Conservation (phyloP, 1,284 basidiomycete species). For the Pterulicium gracile region DNA sequence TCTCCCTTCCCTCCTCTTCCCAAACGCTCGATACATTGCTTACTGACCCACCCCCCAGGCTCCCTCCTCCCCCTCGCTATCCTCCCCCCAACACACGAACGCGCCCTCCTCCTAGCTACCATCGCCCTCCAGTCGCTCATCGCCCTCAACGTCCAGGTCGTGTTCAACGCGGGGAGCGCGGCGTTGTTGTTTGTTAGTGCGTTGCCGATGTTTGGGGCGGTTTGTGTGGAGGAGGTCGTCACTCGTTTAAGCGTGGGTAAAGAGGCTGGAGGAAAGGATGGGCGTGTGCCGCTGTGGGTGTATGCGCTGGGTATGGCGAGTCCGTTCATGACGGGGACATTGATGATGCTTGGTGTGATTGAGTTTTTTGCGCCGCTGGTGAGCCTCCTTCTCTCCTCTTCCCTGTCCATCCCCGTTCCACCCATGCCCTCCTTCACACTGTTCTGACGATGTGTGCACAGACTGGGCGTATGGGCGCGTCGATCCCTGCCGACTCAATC, state of each 20-base stretch:
- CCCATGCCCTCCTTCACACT: conserved; percentile 2
- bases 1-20: conserved; percentile 5
- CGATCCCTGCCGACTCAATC: conserved; percentile 82
- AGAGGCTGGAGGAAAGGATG: conserved; percentile 13
- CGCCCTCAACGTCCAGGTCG: conserved; percentile 44
- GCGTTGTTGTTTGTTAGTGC: conserved; percentile 54
- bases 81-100: conserved; percentile 43
- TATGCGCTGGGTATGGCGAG: conserved; percentile 59
- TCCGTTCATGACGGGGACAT: conserved; percentile 58
- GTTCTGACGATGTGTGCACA: too few species aligned
- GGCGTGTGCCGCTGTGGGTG: conserved; percentile 40
- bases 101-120: conserved; percentile 49
- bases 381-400: conserved; percentile 16
- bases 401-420: not conserved
- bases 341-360: conserved; percentile 61
- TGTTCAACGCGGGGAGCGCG: conserved; percentile 61
- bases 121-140: conserved; percentile 47
- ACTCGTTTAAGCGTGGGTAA: too few species aligned
- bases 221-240: too few species aligned
- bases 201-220: conserved; percentile 38
- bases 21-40: too few species aligned
- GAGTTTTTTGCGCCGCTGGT: conserved; percentile 92
- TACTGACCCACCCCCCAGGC: conserved; percentile 25
- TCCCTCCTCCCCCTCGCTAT: conserved; percentile 45
- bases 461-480: conserved; percentile 67